Evolutionary conservation across 2,329 filamentous ascomycete genomes (phyloP).

Genomic region (Diaporthe citri): DNA sequence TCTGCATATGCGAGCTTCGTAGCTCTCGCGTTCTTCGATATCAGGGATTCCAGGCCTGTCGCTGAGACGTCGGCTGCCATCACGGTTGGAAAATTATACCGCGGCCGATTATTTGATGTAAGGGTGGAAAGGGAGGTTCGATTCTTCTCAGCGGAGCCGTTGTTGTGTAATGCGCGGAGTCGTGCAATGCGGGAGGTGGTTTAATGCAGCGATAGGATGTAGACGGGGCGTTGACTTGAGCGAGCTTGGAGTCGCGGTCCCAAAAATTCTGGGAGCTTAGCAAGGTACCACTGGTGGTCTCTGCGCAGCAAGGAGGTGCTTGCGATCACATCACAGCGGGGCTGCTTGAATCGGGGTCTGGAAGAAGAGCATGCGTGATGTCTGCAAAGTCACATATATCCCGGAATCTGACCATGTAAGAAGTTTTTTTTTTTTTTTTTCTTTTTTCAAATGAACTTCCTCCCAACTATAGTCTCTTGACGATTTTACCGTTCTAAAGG

Average conservation of each 20-base stretch:
- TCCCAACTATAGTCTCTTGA: accelerated
- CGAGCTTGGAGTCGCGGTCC: slow-evolving; percentile 8
- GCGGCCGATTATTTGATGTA: background rate
- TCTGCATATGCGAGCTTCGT: slow-evolving; percentile 55
- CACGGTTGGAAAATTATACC: slow-evolving; percentile 33
- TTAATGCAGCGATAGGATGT: background rate
- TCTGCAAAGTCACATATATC: background rate
- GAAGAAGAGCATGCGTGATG: background rate
- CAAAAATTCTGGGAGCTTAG: slow-evolving; percentile 19
- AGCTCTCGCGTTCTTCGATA: slow-evolving; percentile 57
- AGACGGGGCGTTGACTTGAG: background rate
- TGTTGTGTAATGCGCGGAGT: background rate
- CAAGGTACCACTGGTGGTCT: slow-evolving; percentile 17
- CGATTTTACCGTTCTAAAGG: too few relatives aligned
- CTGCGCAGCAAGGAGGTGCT: slow-evolving; percentile 8
- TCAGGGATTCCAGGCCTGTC: slow-evolving; percentile 51
- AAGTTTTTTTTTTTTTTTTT: too few relatives aligned
- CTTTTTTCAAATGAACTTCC: too few relatives aligned
- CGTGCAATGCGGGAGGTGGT: background rate
- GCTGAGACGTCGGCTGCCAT: slow-evolving; percentile 50
- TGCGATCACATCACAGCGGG: background rate
- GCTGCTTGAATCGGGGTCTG: slow-evolving; percentile 9
- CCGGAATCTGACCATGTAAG: too few relatives aligned
- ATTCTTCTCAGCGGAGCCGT: background rate
- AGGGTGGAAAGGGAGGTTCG: background rate